phyloP scores from a whole-genome alignment of 2,329 filamentous ascomycete species.

The Cladophialophora carrionii region DNA sequence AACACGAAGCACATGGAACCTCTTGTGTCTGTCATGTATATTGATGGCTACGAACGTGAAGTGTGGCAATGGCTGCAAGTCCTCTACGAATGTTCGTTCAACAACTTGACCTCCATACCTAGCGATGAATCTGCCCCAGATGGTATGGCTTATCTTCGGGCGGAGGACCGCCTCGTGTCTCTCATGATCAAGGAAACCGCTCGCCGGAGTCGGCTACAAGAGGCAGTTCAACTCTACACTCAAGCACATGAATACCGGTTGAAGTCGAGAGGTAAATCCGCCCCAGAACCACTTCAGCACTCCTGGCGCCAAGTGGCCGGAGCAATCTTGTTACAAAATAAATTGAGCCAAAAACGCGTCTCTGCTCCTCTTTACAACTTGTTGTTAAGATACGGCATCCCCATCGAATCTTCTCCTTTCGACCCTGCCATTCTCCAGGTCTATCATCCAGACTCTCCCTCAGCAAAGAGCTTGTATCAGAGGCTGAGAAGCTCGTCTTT shows the following conservation, averaged over 20 bases:
- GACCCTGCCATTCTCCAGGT: conserved; percentile 42
- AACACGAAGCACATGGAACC: conserved; percentile 17
- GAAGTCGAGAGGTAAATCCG: conserved; percentile 24
- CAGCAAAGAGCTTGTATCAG: conserved; percentile 31
- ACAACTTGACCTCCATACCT: conserved; percentile 16
- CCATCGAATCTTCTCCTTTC: conserved; percentile 29
- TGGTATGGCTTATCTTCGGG: conserved; percentile 24
- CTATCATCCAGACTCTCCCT: conserved; percentile 46
- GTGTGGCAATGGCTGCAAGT: conserved; percentile 37
- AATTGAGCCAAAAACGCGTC: conserved; percentile 36
- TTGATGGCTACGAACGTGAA: conserved; percentile 37
- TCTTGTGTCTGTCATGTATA: conserved; percentile 27
- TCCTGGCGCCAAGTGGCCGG: conserved; percentile 38
- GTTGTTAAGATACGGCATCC: conserved; percentile 18
- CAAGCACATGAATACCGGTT: conserved; percentile 32
- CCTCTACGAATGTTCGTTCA: conserved; percentile 30
- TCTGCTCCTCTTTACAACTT: conserved; percentile 42
- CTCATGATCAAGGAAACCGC: conserved; percentile 34
- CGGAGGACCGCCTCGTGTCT: conserved; percentile 34
- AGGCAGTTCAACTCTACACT: conserved; percentile 35
- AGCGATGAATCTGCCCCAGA: conserved; percentile 12
- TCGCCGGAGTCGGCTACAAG: conserved; percentile 25
- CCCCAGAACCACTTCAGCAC: conserved; percentile 15
- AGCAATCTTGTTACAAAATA: conserved; percentile 37
- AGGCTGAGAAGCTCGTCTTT: conserved; percentile 36